phyloP scores from a whole-genome alignment of 108 stramenopile genomes.

The Craspedostauros australis region DNA sequence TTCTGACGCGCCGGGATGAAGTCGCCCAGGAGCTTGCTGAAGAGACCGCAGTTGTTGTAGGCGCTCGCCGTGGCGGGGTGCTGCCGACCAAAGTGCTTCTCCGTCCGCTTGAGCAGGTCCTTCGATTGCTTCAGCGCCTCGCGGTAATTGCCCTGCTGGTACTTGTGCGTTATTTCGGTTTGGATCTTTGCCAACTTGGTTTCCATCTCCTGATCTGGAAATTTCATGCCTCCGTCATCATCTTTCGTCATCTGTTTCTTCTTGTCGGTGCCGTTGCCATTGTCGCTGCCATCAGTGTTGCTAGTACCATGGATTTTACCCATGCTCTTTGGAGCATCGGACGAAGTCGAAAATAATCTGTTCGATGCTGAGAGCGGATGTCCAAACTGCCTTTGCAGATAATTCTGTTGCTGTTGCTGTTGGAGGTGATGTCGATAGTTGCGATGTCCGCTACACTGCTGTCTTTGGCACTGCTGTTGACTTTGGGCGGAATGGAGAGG shows the following conservation, averaged over 20 bases:
- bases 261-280: background rate
- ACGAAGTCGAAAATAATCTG: too few species aligned
- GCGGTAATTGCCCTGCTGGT: slow-evolving; percentile 55
- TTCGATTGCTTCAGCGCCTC: slow-evolving; percentile 40
- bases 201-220: slow-evolving; percentile 58
- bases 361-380: too few species aligned
- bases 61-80: slow-evolving; percentile 83
- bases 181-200: slow-evolving; percentile 55
- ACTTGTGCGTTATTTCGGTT: slow-evolving; percentile 37
- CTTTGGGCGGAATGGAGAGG: too few species aligned
- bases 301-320: too few species aligned
- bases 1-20: slow-evolving; percentile 53
- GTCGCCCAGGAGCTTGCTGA: slow-evolving; percentile 68
- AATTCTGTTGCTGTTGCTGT: too few species aligned
- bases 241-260: background rate
- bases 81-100: slow-evolving; percentile 52
- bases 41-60: slow-evolving; percentile 73
- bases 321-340: too few species aligned
- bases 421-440: too few species aligned
- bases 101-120: slow-evolving; percentile 33
- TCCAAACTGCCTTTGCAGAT: too few species aligned
- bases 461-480: too few species aligned
- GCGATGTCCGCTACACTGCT: too few species aligned
- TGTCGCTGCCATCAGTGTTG: too few species aligned
- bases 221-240: slow-evolving; percentile 4